These are phyloP conservation scores for Mucor piriformis DNA, from an alignment of 371 early-diverging fungal genomes.

Conservation along the genomic window DNA sequence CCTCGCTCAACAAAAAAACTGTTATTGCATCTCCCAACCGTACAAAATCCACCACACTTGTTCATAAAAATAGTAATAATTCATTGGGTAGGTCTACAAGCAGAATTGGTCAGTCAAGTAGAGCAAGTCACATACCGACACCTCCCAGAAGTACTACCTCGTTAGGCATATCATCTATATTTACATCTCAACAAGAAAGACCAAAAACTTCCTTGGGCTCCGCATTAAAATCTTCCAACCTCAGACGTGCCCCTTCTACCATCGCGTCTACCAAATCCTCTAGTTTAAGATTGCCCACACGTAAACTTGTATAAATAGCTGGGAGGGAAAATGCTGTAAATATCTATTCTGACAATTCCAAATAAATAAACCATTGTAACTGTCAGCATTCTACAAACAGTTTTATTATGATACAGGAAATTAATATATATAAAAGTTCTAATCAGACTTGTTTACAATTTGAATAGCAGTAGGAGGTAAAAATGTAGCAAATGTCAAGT, in stretches of 20 bases:
- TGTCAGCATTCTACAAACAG: not conserved
- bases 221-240: not conserved
- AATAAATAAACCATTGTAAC: not conserved
- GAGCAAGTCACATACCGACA: constrained; percentile 30
- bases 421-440: not conserved
- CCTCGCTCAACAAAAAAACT: not conserved
- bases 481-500: constrained; percentile 89
- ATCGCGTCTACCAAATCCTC: constrained; percentile 4
- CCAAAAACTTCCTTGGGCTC: not conserved
- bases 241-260: not conserved
- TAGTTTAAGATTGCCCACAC: not conserved
- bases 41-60: constrained; percentile 19
- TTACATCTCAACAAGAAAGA: not conserved
- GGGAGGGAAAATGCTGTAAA: not conserved
- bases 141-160: constrained; percentile 23
- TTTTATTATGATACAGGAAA: too few relatives aligned
- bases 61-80: not conserved
- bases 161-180: constrained; percentile 20
- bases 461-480: constrained; percentile 44
- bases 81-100: constrained; percentile 2
- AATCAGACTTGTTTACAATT: not conserved
- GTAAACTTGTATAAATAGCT: not conserved
- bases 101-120: not conserved
- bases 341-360: not conserved
- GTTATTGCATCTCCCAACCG: constrained; percentile 2